Conservation (phyloP, 1,284 basidiomycete species). For the Marasmius tenuissimus region DNA sequence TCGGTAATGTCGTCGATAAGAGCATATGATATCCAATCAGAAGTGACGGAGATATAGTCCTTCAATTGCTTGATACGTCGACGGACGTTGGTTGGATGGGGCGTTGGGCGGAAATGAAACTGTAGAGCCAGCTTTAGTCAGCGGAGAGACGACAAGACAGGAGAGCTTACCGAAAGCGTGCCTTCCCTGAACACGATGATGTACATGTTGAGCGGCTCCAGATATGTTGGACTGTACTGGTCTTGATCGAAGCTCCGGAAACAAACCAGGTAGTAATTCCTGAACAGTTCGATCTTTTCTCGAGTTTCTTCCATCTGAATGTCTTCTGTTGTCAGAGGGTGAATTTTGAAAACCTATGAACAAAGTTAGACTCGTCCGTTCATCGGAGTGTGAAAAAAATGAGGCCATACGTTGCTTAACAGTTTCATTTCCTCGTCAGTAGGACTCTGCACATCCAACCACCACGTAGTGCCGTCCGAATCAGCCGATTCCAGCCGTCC, state of each 20-base stretch:
- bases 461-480: slow-evolving; percentile 76
- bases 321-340: slow-evolving; percentile 98
- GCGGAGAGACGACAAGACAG: not conserved
- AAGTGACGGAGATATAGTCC: slow-evolving; percentile 98
- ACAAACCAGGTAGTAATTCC: slow-evolving; percentile 99
- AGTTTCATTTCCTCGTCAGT: slow-evolving; percentile 99
- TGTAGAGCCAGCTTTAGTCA: slow-evolving; percentile 31
- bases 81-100: slow-evolving; percentile 97
- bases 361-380: not conserved
- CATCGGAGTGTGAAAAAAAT: not conserved
- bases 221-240: slow-evolving; percentile 94
- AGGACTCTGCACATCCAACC: slow-evolving; percentile 93
- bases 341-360: slow-evolving; percentile 88
- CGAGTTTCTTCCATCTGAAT: slow-evolving; percentile 99
- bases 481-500: not conserved
- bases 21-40: slow-evolving; percentile 99
- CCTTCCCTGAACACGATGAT: slow-evolving; percentile 99
- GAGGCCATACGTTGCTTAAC: slow-evolving; percentile 74
- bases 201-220: slow-evolving; percentile 99
- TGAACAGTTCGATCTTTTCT: slow-evolving; percentile 99
- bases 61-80: slow-evolving; percentile 98
- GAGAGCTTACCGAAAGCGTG: slow-evolving; percentile 76
- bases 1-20: slow-evolving; percentile 99
- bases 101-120: slow-evolving; percentile 98
- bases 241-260: slow-evolving; percentile 99